Conservation (phyloP, 495 filamentous ascomycete genomes). For the Symbiotaphrina buchneri region DNA sequence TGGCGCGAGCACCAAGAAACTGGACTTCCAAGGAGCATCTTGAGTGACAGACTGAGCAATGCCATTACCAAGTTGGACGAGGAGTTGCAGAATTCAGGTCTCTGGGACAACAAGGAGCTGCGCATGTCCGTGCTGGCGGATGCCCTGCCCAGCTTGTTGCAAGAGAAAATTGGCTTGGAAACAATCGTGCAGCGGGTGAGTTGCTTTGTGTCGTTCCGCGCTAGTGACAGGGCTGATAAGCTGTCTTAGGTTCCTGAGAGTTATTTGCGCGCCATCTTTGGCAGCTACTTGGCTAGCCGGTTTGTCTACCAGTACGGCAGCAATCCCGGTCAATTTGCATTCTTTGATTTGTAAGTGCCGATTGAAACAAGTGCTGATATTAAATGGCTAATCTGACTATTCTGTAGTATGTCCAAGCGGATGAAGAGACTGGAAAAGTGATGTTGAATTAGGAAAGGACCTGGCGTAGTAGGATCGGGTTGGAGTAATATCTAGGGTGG, state of each 20-base stretch:
- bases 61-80: slow-evolving; percentile 93
- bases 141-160: slow-evolving; percentile 63
- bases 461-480: too few relatives aligned
- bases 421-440: too few relatives aligned
- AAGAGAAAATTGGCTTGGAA: slow-evolving; percentile 78
- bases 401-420: too few relatives aligned
- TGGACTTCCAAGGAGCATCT: slow-evolving; percentile 50
- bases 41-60: slow-evolving; percentile 69
- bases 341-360: slow-evolving; percentile 97
- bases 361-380: too few relatives aligned
- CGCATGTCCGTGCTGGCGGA: slow-evolving; percentile 59
- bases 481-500: too few relatives aligned
- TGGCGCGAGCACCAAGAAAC: slow-evolving; percentile 84
- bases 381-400: too few relatives aligned
- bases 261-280: slow-evolving; percentile 88
- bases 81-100: slow-evolving; percentile 74
- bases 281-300: slow-evolving; percentile 77
- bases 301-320: slow-evolving; percentile 94
- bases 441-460: too few relatives aligned
- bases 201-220: slow-evolving; percentile 3
- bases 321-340: slow-evolving; percentile 84
- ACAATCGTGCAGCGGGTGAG: slow-evolving; percentile 58
- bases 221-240: slow-evolving; percentile 1
- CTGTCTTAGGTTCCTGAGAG: slow-evolving; percentile 53
- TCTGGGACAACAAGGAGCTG: slow-evolving; percentile 71